Evolutionary conservation across 345 rosid species (phyloP).

Genomic region (Hibiscus syriacus): DNA sequence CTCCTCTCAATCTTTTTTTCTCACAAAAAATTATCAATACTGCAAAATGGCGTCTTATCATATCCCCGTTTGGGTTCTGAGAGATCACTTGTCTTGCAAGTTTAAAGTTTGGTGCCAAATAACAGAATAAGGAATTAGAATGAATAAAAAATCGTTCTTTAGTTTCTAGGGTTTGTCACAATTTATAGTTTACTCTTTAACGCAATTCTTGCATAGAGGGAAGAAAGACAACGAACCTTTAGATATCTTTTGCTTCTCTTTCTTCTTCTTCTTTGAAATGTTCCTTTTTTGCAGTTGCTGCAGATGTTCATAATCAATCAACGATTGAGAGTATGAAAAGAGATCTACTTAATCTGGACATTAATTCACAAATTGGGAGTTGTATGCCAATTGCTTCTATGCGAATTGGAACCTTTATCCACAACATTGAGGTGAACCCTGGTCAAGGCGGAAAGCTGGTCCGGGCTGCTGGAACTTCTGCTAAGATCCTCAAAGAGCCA

Average conservation of each 20-base stretch:
- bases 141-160: not conserved
- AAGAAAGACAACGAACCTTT: not conserved
- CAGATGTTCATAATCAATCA: slow-evolving; percentile 18
- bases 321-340: slow-evolving; percentile 47
- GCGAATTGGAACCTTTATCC: slow-evolving; percentile 87
- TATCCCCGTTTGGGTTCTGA: not conserved
- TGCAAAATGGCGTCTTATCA: not conserved
- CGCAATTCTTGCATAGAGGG: not conserved
- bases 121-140: not conserved
- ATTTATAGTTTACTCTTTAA: no score
- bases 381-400: slow-evolving; percentile 76
- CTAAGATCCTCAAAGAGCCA: slow-evolving; percentile 84
- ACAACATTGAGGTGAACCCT: slow-evolving; percentile 82
- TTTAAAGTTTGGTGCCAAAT: not conserved
- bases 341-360: slow-evolving; percentile 60
- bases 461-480: slow-evolving; percentile 73
- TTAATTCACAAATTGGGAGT: slow-evolving; percentile 77
- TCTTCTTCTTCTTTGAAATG: no score
- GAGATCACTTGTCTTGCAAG: not conserved
- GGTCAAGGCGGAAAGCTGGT: slow-evolving; percentile 86
- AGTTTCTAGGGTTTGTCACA: not conserved
- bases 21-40: not conserved
- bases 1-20: not conserved
- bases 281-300: not conserved
- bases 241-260: not conserved